Percentiles rank a stretch among this genome's conserved stretches.
phyloP scores from a whole-genome alignment of 768 basidiomycete genomes.

The Termitomyces sp. region DNA sequence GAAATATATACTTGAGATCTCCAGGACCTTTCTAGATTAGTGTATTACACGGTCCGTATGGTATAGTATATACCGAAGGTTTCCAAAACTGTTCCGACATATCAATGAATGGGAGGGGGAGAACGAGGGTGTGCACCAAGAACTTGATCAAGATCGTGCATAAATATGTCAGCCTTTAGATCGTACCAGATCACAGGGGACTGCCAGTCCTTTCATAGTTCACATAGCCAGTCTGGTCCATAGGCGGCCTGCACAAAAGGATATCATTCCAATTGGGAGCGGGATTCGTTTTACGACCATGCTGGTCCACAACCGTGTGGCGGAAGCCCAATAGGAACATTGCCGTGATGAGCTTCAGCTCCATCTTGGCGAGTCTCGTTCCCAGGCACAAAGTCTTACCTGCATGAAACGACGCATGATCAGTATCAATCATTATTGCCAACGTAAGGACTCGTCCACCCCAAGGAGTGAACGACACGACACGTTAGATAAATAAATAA shows the following conservation, averaged over 20 bases:
- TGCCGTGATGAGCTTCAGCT: slow-evolving; percentile 68
- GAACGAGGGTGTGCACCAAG: slow-evolving; percentile 1
- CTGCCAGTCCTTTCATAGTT: slow-evolving; percentile 40
- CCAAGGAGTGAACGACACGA: slow-evolving; percentile 4
- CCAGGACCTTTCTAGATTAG: slow-evolving; percentile 9
- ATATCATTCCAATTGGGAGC: slow-evolving; percentile 79
- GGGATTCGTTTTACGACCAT: slow-evolving; percentile 39
- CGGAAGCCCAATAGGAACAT: slow-evolving; percentile 66
- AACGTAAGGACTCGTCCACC: slow-evolving; percentile 5
- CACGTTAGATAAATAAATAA: slow-evolving; percentile 7
- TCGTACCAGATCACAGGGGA: slow-evolving; percentile 25
- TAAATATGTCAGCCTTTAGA: not conserved
- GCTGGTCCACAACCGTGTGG: slow-evolving; percentile 51
- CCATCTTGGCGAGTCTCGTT: slow-evolving; percentile 68
- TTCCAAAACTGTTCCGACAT: slow-evolving; percentile 2
- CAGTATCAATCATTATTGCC: slow-evolving; percentile 7
- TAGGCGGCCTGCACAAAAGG: slow-evolving; percentile 58
- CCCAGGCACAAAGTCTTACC: slow-evolving; percentile 72
- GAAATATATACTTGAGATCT: slow-evolving; percentile 17
- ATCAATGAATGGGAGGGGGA: not conserved
- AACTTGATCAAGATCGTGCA: slow-evolving; percentile 2
- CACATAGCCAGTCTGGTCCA: slow-evolving; percentile 50
- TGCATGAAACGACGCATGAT: slow-evolving; percentile 23
- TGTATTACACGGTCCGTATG: slow-evolving; percentile 4
- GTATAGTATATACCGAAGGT: not conserved